Base-by-base conservation (phyloP, 805 yeast genomes). In the Kluyveromyces wickerhamii region DNA sequence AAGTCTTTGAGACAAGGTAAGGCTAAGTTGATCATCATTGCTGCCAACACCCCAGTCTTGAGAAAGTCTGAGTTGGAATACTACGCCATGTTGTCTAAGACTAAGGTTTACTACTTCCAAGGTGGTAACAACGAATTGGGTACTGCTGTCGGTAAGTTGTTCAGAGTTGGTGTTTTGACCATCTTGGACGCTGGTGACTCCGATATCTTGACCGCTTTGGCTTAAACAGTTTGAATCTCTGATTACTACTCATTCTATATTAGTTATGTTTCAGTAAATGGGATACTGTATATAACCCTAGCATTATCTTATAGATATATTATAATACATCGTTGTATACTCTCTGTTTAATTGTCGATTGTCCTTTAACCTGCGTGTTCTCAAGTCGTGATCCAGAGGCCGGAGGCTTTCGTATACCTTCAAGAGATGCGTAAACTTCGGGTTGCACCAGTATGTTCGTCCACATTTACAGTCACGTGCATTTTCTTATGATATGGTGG, bases 101-200 rank as follows among this genome's bases (percentile, higher is more conserved):
- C 96, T 67, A 77, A 77, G 64, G 74, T 71, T 49, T 88, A 89
- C 92, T 94, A 88, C 88, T 92, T 88, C 94, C 92, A 81, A 73
- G 97, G 96, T 78, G 94, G 95, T 71, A 89, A 89, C 96, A 89
- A 89, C 75, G 97, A 89, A 77, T 85, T 89, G 66, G 97, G 96
- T 78, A 92, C 99, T 60, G 95, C 96, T 59, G 89, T 96, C 75
- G 99, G 99, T 88, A 89, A 85, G 74, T 86, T 92, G 65, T 92
- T 92, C 96, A 86, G 96, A 77, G 97, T 92, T 60, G 97, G 97
- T 77, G 89, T 88, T 63, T 74, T 92, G 62, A 75, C 96, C 62
- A 69, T 92, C 61, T 74, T 89, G 63, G 98, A 92, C 62, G 96
- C 96, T 60, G 99, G 99, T 88, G 99, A 92, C 77, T 92, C 98